Base-by-base conservation (phyloP, 2,329 filamentous ascomycete species). In the Fusarium transvaalense region DNA sequence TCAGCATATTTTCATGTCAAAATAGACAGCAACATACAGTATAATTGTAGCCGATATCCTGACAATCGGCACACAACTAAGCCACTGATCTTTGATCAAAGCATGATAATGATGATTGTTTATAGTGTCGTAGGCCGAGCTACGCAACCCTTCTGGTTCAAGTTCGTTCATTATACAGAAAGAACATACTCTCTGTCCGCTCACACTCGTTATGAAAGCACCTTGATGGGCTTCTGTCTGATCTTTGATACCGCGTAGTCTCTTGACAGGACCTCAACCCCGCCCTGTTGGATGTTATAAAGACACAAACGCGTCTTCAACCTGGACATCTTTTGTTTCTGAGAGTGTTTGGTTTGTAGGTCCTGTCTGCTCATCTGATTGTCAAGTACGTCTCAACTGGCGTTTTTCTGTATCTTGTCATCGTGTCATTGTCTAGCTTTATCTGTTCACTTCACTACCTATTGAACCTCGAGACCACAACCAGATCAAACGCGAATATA, bases 201-300 rank as follows among this genome's bases (percentile, higher is more conserved):
- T 39, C 13, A 34, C 17, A 25, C 19, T 47, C 17, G 38, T 21
- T 13, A 21, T 27, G 13, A 55, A n/a, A 25, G 35, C 45, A 69
- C 66, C 62, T 35, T 69, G 66, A 69, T 69, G 53, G 66, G 13
- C 41, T 45, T 62, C 12, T 21, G 29, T 58, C 17, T 43, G 31
- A 31, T 48, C 12, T 27, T 29, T 50, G 43, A 53, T 46, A 27
- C 35, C 37, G 39, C 55, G 60, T 62, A 56, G 29, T 27, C 47
- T 65, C 17, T 47, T n/a, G 14, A 38, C 27, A 46, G 27, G 25
- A 34, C 34, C 41, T 69, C 43, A n/a, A 53, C 48, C 66, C 66
- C 48, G 43, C 66, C 34, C 29, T 27, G 9, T 48, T 29, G 6
- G 17, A 47, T 50, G 8, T 27, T 59, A 69, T 69, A 63, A 68